These are phyloP conservation scores for Aspergillus sp. DNA, from an alignment of 2,329 filamentous ascomycete species.

Conservation along the genomic window DNA sequence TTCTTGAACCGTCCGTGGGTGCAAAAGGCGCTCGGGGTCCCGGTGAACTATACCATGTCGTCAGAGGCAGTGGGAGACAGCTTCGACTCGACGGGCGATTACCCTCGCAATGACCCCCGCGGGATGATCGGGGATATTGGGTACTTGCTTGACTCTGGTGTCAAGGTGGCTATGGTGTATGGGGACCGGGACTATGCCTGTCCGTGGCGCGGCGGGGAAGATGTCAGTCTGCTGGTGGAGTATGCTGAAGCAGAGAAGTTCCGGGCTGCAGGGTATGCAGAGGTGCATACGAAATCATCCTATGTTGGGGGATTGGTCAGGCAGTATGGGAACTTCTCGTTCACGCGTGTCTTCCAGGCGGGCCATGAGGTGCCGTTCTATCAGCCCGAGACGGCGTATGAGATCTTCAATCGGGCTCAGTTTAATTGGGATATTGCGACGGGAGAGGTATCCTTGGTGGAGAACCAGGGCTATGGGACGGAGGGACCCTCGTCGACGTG, in stretches of 20 bases:
- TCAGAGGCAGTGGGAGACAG: conserved; percentile 47
- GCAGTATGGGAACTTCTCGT: conserved; percentile 53
- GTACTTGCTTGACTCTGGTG: conserved; percentile 58
- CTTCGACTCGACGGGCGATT: conserved; percentile 53
- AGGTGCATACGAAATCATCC: conserved; percentile 43
- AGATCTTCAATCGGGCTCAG: conserved; percentile 57
- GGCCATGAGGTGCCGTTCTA: conserved; percentile 56
- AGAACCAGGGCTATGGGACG: conserved; percentile 41
- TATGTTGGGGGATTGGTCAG: conserved; percentile 51
- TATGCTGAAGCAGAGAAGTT: conserved; percentile 50
- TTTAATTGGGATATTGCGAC: conserved; percentile 57
- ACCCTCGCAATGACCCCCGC: conserved; percentile 48
- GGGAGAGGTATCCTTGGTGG: conserved; percentile 46
- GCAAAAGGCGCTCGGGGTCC: conserved; percentile 60
- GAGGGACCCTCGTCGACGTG: conserved; percentile 42
- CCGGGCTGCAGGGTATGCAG: conserved; percentile 52
- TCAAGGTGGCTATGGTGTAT: conserved; percentile 60
- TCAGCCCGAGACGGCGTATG: conserved; percentile 56
- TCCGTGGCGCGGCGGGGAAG: conserved; percentile 61
- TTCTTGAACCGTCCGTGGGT: conserved; percentile 61
- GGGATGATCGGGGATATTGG: conserved; percentile 39
- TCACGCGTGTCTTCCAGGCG: conserved; percentile 50
- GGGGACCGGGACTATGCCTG: conserved; percentile 61
- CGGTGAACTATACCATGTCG: conserved; percentile 58
- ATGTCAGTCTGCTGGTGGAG: conserved; percentile 52